A percentile compares a stretch with the other conserved stretches of the same genome.
phyloP scores from a whole-genome alignment of 495 filamentous ascomycete genomes.

The Eremomyces bilateralis region DNA sequence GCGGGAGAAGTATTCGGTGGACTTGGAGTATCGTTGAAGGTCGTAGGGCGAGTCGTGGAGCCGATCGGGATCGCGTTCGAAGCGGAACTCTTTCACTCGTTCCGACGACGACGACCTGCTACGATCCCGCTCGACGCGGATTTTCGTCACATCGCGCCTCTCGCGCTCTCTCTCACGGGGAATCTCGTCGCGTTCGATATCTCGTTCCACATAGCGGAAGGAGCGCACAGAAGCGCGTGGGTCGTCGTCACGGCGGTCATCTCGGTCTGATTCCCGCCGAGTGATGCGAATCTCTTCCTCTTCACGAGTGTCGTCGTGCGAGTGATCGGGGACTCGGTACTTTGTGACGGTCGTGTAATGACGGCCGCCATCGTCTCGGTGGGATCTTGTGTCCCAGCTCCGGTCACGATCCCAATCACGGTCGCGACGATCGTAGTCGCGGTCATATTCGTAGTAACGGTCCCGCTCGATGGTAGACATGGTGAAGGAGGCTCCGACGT shows the following conservation, averaged over 20 bases:
- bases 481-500: too few species aligned
- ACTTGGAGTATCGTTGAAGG: constrained; percentile 39
- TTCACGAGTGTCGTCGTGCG: constrained; percentile 8
- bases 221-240: not conserved
- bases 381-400: constrained; percentile 11
- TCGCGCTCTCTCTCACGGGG: not conserved
- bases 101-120: constrained; percentile 9
- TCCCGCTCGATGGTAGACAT: constrained; percentile 12
- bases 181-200: not conserved
- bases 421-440: too few species aligned
- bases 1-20: constrained; percentile 44
- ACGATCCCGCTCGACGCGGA: constrained; percentile 1
- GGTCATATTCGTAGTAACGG: too few species aligned
- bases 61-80: constrained; percentile 15
- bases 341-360: constrained; percentile 20
- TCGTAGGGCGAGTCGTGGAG: constrained; percentile 20
- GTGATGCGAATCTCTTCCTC: constrained; percentile 17
- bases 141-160: too few species aligned
- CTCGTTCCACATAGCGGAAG: not conserved
- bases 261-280: constrained; percentile 10
- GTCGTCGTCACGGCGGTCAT: not conserved
- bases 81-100: constrained; percentile 13
- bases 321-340: constrained; percentile 19
- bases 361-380: constrained; percentile 7
- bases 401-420: constrained; percentile 10